phyloP scores from a whole-genome alignment of 805 yeast genomes.

The Kodamaea neixiangensis region DNA sequence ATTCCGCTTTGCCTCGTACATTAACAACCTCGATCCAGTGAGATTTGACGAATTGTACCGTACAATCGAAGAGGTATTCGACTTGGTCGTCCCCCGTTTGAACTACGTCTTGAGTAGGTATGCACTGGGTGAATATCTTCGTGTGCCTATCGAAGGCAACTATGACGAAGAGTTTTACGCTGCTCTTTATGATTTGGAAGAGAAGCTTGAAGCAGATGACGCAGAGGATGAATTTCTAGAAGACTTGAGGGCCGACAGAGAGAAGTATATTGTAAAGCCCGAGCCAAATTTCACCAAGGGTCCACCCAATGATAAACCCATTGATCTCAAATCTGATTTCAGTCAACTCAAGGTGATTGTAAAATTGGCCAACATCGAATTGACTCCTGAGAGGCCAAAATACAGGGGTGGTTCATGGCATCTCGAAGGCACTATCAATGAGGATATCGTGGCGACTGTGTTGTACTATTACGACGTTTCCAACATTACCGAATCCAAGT shows the following conservation, averaged over 20 bases:
- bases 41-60: constrained; percentile 26
- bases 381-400: constrained; percentile 40
- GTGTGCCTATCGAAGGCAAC: not conserved
- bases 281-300: constrained; percentile 5
- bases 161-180: not conserved
- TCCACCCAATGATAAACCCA: constrained; percentile 9
- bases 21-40: constrained; percentile 42
- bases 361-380: constrained; percentile 41
- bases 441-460: constrained; percentile 43
- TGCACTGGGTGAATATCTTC: constrained; percentile 17
- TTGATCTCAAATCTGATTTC: constrained; percentile 18
- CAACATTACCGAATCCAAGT: constrained; percentile 36
- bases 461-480: constrained; percentile 42
- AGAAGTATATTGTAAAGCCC: not conserved
- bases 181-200: not conserved
- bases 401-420: constrained; percentile 47
- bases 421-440: constrained; percentile 43
- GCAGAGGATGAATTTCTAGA: not conserved
- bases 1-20: constrained; percentile 34
- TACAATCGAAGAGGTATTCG: constrained; percentile 31
- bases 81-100: constrained; percentile 32
- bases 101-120: constrained; percentile 27
- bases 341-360: constrained; percentile 36
- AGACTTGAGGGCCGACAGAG: not conserved
- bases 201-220: not conserved